phyloP scores from a whole-genome alignment of 371 early-diverging fungal genomes.

The Syncephalastrum contaminatum region DNA sequence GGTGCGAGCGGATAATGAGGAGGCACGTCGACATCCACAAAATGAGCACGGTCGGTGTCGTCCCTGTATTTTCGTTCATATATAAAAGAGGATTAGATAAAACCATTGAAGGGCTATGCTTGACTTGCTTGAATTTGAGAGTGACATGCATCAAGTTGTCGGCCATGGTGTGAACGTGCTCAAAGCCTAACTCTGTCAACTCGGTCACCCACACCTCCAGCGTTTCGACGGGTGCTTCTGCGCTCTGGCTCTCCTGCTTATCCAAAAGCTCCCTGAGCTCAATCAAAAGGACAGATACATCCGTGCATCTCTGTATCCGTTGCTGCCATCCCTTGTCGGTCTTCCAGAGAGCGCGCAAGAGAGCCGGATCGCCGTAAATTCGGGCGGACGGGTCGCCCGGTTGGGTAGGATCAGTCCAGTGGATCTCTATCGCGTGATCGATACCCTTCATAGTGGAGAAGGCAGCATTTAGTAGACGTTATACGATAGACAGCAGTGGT shows the following conservation, averaged over 20 bases:
- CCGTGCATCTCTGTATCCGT: constrained; percentile 21
- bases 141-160: constrained; percentile 21
- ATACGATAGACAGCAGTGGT: neutral
- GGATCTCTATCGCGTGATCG: constrained; percentile 28
- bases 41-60: constrained; percentile 9
- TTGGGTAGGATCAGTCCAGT: constrained; percentile 8
- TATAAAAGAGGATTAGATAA: neutral
- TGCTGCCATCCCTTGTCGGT: neutral
- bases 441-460: constrained; percentile 13
- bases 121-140: constrained; percentile 11
- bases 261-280: constrained; percentile 40
- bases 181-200: constrained; percentile 21
- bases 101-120: neutral
- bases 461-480: constrained; percentile 7
- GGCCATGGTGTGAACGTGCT: constrained; percentile 17
- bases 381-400: constrained; percentile 8
- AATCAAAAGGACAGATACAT: constrained; percentile 26
- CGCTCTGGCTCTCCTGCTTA: neutral
- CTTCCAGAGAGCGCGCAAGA: constrained; percentile 16
- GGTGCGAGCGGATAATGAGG: constrained; percentile 20
- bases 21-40: constrained; percentile 17
- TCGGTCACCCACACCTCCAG: constrained; percentile 14
- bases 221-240: constrained; percentile 5
- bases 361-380: constrained; percentile 24
- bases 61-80: neutral